phyloP scores from a whole-genome alignment of 1,139 yeast species.

The Blastobotrys buckinghamii region DNA sequence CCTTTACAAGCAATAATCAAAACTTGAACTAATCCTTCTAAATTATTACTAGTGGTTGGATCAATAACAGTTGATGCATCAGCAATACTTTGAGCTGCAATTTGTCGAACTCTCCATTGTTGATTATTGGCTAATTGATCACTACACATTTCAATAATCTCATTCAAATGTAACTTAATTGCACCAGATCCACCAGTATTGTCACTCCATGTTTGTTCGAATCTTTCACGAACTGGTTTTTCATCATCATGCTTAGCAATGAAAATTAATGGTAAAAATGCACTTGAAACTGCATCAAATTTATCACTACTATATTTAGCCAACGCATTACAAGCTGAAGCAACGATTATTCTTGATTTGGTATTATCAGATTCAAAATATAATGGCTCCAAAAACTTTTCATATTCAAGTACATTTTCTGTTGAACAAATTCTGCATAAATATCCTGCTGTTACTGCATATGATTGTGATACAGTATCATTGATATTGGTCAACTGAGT shows the following conservation, averaged over 20 bases:
- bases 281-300: slow-evolving; percentile 56
- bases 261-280: slow-evolving; percentile 72
- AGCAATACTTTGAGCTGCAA: slow-evolving; percentile 65
- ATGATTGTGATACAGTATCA: slow-evolving; percentile 66
- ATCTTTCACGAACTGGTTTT: slow-evolving; percentile 42
- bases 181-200: slow-evolving; percentile 71
- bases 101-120: slow-evolving; percentile 61
- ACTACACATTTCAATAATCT: slow-evolving; percentile 51
- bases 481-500: slow-evolving; percentile 65
- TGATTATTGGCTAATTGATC: slow-evolving; percentile 48
- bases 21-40: slow-evolving; percentile 42
- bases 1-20: slow-evolving; percentile 66
- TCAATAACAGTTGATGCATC: slow-evolving; percentile 45
- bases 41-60: slow-evolving; percentile 11
- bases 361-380: slow-evolving; percentile 57
- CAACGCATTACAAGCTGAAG: slow-evolving; percentile 59
- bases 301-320: slow-evolving; percentile 66
- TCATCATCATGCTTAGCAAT: slow-evolving; percentile 68
- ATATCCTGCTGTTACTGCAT: slow-evolving; percentile 78
- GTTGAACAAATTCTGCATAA: slow-evolving; percentile 57
- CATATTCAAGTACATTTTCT: slow-evolving; percentile 51
- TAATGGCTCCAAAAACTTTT: slow-evolving; percentile 45
- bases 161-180: slow-evolving; percentile 63
- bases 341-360: slow-evolving; percentile 48
- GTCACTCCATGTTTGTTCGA: slow-evolving; percentile 72